phyloP scores from a whole-genome alignment of 805 yeast genomes.

The Lipomyces oligophaga region DNA sequence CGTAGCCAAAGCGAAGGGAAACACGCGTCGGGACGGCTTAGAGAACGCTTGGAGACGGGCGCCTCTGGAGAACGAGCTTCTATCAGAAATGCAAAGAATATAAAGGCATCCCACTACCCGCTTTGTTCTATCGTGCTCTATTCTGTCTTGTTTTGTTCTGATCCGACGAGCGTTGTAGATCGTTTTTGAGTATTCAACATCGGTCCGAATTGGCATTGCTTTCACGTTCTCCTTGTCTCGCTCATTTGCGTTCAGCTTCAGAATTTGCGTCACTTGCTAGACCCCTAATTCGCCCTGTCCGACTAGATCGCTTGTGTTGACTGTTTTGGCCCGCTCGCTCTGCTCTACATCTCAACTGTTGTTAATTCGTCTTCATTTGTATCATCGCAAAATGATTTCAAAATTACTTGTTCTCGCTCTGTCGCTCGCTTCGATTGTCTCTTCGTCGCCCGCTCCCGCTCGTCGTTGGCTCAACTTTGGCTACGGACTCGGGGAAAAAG shows the following conservation, averaged over 20 bases:
- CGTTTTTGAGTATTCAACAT: background rate
- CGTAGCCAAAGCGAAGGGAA: too few species aligned
- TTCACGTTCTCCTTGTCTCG: background rate
- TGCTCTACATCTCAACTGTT: background rate
- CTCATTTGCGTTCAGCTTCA: background rate
- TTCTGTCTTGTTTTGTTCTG: too few species aligned
- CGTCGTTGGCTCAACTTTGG: constrained; percentile 29
- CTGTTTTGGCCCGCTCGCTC: background rate
- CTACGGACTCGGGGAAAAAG: constrained; percentile 27
- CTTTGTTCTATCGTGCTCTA: too few species aligned
- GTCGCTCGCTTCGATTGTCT: background rate
- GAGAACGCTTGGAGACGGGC: too few species aligned
- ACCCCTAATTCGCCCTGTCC: background rate
- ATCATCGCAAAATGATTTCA: too few species aligned
- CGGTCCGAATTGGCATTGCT: background rate
- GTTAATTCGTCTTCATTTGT: background rate
- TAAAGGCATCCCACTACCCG: too few species aligned
- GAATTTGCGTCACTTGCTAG: background rate
- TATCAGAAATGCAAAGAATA: too few species aligned
- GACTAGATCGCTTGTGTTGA: background rate
- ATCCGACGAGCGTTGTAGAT: background rate
- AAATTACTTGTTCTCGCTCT: too few species aligned
- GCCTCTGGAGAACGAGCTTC: too few species aligned
- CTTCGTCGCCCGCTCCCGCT: constrained; percentile 1
- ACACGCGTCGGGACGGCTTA: too few species aligned